These are phyloP conservation scores for Trypanosoma platydactyli DNA, from an alignment of 208 protist genomes.

Conservation along the genomic window DNA sequence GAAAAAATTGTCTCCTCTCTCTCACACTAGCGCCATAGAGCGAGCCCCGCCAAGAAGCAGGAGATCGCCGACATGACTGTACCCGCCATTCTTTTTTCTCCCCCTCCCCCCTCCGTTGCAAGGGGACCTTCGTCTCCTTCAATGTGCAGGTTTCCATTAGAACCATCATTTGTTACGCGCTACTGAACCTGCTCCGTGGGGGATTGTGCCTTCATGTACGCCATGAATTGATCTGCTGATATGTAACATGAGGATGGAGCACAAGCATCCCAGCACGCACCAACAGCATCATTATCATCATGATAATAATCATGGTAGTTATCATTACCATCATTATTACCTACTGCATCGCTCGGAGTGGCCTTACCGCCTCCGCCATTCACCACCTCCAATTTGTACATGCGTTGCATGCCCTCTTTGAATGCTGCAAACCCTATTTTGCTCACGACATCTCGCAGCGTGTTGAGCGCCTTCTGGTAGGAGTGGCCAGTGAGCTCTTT, in stretches of 20 bases:
- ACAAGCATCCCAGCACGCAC: not conserved
- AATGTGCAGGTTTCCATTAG: no score
- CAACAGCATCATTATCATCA: not conserved
- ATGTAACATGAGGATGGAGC: constrained; percentile 17
- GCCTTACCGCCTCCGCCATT: constrained; percentile 14
- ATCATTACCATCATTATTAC: not conserved
- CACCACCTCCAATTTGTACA: constrained; percentile 36
- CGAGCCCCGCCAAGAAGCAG: no score
- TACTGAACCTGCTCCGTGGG: not conserved
- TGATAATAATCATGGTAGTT: not conserved
- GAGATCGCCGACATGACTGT: no score
- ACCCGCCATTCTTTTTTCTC: no score
- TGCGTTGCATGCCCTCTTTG: constrained; percentile 24
- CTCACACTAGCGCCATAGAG: no score
- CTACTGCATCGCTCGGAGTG: not conserved
- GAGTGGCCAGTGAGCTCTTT: constrained; percentile 71
- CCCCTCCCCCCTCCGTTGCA: no score
- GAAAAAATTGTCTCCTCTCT: no score
- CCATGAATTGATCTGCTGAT: constrained; percentile 21
- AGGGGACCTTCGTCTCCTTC: no score
- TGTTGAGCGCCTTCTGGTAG: constrained; percentile 57
- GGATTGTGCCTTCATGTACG: constrained; percentile 14
- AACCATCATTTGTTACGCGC: no score
- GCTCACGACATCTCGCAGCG: constrained; percentile 38
- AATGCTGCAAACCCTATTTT: constrained; percentile 44